A percentile compares a stretch with the other conserved stretches of the same genome.
Evolutionary conservation across 306 rosid species (phyloP).

Genomic region (Alnus rubra): DNA sequence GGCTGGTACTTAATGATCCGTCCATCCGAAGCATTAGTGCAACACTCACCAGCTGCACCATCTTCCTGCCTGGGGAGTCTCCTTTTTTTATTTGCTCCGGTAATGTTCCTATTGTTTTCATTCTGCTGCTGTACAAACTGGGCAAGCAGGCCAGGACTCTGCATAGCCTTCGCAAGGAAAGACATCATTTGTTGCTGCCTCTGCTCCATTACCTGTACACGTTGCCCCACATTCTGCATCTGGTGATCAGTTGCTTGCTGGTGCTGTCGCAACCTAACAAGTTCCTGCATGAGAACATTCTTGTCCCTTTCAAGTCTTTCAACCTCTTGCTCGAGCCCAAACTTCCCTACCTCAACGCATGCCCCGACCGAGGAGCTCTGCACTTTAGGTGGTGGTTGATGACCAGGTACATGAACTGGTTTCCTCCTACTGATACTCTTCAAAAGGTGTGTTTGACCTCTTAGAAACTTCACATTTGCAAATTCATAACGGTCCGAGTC

Average conservation of each 20-base stretch:
- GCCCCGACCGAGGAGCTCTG: constrained; percentile 45
- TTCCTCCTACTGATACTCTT: constrained; percentile 56
- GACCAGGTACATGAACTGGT: constrained; percentile 32
- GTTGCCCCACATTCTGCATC: constrained; percentile 57
- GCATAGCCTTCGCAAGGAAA: constrained; percentile 65
- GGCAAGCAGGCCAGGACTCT: constrained; percentile 51
- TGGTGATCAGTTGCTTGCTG: constrained; percentile 61
- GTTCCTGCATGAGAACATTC: constrained; percentile 73
- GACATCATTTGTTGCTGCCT: constrained; percentile 70
- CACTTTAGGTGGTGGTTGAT: constrained; percentile 41
- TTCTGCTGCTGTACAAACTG: constrained; percentile 61
- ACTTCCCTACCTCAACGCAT: constrained; percentile 46
- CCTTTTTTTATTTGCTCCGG: constrained; percentile 52
- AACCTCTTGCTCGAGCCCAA: constrained; percentile 58
- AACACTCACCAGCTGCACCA: constrained; percentile 28
- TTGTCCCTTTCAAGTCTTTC: constrained; percentile 62
- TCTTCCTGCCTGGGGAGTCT: constrained; percentile 52
- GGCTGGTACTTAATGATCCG: constrained; percentile 55
- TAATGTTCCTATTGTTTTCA: constrained; percentile 46
- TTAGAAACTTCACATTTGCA: constrained; percentile 62
- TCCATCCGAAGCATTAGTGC: constrained; percentile 43
- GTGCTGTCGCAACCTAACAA: constrained; percentile 61
- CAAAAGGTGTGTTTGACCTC: constrained; percentile 61
- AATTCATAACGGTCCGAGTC: constrained; percentile 71
- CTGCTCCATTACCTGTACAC: constrained; percentile 67